These are phyloP conservation scores for Globisporangium camurandrum DNA, from an alignment of 352 stramenopile genomes.

Conservation along the genomic window DNA sequence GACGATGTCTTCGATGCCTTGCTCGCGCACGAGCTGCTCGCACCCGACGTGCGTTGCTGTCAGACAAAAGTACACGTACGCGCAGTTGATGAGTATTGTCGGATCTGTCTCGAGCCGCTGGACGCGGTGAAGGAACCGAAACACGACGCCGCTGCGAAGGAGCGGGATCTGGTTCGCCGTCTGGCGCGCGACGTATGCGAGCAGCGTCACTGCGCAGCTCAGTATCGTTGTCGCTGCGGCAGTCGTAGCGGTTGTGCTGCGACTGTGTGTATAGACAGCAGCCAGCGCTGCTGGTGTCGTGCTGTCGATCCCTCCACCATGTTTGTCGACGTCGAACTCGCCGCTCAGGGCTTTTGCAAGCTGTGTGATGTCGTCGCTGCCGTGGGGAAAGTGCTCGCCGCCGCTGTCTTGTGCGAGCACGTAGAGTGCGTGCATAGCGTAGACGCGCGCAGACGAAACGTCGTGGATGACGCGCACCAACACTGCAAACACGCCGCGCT, in stretches of 20 bases:
- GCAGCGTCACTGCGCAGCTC: slow-evolving; percentile 45
- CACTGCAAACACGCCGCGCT: slow-evolving; percentile 35
- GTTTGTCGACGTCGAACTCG: slow-evolving; percentile 11
- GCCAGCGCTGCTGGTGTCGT: neutral
- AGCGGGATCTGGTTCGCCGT: slow-evolving; percentile 46
- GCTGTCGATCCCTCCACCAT: neutral
- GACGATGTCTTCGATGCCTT: slow-evolving; percentile 63
- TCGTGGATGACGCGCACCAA: slow-evolving; percentile 41
- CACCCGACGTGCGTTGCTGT: slow-evolving; percentile 59
- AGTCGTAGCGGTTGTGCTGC: neutral
- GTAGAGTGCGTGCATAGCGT: slow-evolving; percentile 53
- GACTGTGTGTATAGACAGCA: neutral
- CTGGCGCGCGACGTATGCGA: slow-evolving; percentile 52
- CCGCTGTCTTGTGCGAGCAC: slow-evolving; percentile 29
- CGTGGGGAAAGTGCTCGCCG: slow-evolving; percentile 48
- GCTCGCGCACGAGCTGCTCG: slow-evolving; percentile 65
- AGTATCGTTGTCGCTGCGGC: slow-evolving; percentile 3
- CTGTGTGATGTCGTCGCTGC: slow-evolving; percentile 42
- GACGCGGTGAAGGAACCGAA: slow-evolving; percentile 45
- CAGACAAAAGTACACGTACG: slow-evolving; percentile 60
- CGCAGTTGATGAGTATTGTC: slow-evolving; percentile 60
- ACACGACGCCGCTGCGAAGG: slow-evolving; percentile 46
- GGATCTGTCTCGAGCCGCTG: slow-evolving; percentile 31
- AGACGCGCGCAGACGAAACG: slow-evolving; percentile 29
- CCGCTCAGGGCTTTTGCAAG: slow-evolving; percentile 33